Conservation (phyloP, 768 basidiomycete genomes). For the Mycena metata region DNA sequence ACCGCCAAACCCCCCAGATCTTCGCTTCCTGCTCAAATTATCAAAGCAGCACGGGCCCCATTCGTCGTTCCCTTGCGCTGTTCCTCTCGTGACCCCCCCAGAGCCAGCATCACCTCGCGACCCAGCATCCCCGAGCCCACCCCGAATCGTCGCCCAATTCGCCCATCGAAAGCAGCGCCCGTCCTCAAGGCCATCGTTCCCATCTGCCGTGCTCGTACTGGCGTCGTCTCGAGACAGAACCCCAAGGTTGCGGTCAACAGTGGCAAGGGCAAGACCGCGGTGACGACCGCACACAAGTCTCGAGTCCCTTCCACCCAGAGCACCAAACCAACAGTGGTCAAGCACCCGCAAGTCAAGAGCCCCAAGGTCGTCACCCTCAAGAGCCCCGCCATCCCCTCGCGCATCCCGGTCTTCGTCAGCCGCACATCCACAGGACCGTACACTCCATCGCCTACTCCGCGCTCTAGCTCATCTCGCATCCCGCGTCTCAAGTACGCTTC, state of each 20-base stretch:
- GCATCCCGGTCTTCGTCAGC: neutral
- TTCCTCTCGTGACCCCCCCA: neutral
- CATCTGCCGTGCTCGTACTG: no score
- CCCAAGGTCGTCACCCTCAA: neutral
- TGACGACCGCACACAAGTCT: no score
- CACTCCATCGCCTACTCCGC: neutral
- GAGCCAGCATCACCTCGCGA: neutral
- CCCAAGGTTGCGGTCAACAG: neutral
- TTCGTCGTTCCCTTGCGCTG: neutral
- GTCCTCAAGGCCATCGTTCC: neutral
- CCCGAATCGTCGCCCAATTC: no score
- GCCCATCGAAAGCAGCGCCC: neutral
- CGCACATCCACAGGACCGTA: neutral
- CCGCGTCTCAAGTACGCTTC: neutral
- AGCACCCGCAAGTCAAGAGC: no score
- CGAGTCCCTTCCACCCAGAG: no score
- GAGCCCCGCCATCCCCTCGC: neutral
- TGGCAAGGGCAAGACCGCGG: no score
- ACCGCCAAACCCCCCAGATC: neutral
- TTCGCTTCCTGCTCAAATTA: neutral
- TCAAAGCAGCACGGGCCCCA: neutral
- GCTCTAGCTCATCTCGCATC: neutral
- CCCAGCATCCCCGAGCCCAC: neutral
- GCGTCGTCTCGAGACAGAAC: no score
- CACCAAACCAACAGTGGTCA: no score